Conservation (phyloP, 2,329 filamentous ascomycete species). For the Eutypella sp. region DNA sequence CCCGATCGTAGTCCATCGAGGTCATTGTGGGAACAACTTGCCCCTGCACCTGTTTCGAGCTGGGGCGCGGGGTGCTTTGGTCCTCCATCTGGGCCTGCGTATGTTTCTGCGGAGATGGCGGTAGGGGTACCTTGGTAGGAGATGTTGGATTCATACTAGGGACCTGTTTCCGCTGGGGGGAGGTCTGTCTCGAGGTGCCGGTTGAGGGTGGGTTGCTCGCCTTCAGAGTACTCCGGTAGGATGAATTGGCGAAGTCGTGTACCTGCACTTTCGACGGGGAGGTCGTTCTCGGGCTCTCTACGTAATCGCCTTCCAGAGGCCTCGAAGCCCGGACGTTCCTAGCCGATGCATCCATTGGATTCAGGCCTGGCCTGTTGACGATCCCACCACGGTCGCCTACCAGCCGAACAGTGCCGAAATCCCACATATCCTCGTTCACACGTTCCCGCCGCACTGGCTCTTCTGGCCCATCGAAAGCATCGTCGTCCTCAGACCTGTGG, state of each 20-base stretch:
- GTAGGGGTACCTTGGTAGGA: slow-evolving; percentile 57
- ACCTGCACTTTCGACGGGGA: slow-evolving; percentile 48
- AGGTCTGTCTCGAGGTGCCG: slow-evolving; percentile 50
- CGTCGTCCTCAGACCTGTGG: slow-evolving; percentile 67
- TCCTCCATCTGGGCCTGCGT: slow-evolving; percentile 23
- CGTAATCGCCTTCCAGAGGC: slow-evolving; percentile 48
- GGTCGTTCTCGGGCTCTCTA: slow-evolving; percentile 44
- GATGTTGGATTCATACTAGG: slow-evolving; percentile 36
- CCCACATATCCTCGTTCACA: slow-evolving; percentile 85
- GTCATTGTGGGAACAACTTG: slow-evolving; percentile 41
- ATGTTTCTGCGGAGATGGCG: slow-evolving; percentile 51
- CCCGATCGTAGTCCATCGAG: slow-evolving; percentile 56
- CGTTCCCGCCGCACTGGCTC: slow-evolving; percentile 51
- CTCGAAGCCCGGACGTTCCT: slow-evolving; percentile 67
- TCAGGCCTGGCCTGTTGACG: slow-evolving; percentile 51
- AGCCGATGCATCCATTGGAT: slow-evolving; percentile 74
- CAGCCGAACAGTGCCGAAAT: slow-evolving; percentile 91
- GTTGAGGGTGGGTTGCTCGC: slow-evolving; percentile 33
- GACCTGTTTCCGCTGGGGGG: slow-evolving; percentile 56
- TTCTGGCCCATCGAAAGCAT: slow-evolving; percentile 56
- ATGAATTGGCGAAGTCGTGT: slow-evolving; percentile 38
- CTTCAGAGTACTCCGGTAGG: slow-evolving; percentile 52
- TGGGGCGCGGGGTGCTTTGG: slow-evolving; percentile 40
- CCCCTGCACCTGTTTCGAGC: slow-evolving; percentile 43
- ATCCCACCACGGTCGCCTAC: slow-evolving; percentile 61